Evolutionary conservation across 2,329 filamentous ascomycete genomes (phyloP).

Genomic region (Simplicillium aogashimaense): DNA sequence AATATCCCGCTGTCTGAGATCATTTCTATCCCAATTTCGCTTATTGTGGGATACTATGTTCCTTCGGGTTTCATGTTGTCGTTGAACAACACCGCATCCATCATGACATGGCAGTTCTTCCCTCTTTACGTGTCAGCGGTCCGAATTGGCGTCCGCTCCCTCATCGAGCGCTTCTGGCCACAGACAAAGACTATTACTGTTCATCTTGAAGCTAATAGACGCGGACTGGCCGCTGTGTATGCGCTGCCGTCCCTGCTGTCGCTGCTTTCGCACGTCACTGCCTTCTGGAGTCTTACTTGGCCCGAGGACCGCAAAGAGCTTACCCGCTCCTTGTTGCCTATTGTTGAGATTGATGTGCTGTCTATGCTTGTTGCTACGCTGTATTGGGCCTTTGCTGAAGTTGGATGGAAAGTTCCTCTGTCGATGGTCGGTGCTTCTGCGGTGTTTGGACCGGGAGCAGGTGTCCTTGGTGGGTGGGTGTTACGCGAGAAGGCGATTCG

Average conservation of each 20-base stretch:
- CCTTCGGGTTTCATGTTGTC: conserved; percentile 37
- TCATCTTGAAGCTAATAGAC: conserved; percentile 32
- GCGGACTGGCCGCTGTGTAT: conserved; percentile 31
- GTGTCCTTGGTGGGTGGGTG: conserved; percentile 27
- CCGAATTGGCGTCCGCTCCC: conserved; percentile 24
- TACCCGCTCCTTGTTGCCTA: conserved; percentile 34
- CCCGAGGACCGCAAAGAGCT: conserved; percentile 37
- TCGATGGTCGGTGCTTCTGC: conserved; percentile 18
- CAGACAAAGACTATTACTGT: conserved; percentile 18
- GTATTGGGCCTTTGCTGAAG: conserved; percentile 44
- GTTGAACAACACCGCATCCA: conserved; percentile 22
- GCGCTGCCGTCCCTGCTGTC: conserved; percentile 33
- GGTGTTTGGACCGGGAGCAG: conserved; percentile 26
- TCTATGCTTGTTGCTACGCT: conserved; percentile 36
- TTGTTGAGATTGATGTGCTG: conserved; percentile 35
- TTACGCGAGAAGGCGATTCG: conserved; percentile 26
- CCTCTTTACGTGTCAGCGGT: conserved; percentile 36
- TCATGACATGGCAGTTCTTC: conserved; percentile 41
- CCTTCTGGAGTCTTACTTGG: conserved; percentile 27
- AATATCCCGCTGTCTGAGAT: conserved; percentile 40
- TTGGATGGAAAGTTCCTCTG: conserved; percentile 29
- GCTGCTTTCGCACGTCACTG: conserved; percentile 27
- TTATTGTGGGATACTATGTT: conserved; percentile 35
- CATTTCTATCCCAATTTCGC: conserved; percentile 42
- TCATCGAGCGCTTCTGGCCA: conserved; percentile 14